Base-by-base conservation (phyloP, 345 rosid species). In the Citrus glauca region DNA sequence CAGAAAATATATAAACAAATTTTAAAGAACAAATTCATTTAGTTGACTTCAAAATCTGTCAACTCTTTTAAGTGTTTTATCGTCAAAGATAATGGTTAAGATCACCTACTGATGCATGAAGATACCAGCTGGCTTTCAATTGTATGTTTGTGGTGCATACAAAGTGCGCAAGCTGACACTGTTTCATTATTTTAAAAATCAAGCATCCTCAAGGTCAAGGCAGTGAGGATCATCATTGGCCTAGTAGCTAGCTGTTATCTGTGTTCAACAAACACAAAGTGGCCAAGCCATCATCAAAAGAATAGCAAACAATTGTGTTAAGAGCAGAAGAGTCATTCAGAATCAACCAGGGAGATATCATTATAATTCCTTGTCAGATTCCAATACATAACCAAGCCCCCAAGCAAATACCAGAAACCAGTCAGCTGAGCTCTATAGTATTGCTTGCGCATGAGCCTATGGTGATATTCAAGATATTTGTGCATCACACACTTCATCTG, bases 11-110 rank as follows among this genome's bases (percentile, higher is more conserved):
- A 9, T 4, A 28, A 42, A 9, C 14, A 57, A 69, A 74, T 1
- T 53, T 16, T 9, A 4, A 6, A 14, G 57, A 27, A 30, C 42
- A 24, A 17, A 16, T 61, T 28, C 30, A 4, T 30, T 25, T 6
- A 56, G 74, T 66, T 77, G 77, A 77, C 80, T 17, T 55, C 16
- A 8, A 19, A 0, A 0, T 59, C 4, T 71, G 83, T 81, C 80
- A 81, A 77, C 80, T 57, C 65, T 62, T 32, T 65, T 32, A 1
- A 48, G 9, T 75, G 53, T 32, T 13, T 66, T 4, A 32, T n/a
- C 65, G 16, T 75, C 30, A 75, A 64, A 64, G 35, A 74, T 74
- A 45, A 74, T 74, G 61, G 69, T 6, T 42, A 20, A 22, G 71
- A 32, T 48, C 13, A 48, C 20, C 48, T 28, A 73, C 64, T 63